A percentile compares a stretch with the other conserved stretches of the same genome.
phyloP scores from a whole-genome alignment of 345 rosid genomes.

The Eucalyptus virginea region DNA sequence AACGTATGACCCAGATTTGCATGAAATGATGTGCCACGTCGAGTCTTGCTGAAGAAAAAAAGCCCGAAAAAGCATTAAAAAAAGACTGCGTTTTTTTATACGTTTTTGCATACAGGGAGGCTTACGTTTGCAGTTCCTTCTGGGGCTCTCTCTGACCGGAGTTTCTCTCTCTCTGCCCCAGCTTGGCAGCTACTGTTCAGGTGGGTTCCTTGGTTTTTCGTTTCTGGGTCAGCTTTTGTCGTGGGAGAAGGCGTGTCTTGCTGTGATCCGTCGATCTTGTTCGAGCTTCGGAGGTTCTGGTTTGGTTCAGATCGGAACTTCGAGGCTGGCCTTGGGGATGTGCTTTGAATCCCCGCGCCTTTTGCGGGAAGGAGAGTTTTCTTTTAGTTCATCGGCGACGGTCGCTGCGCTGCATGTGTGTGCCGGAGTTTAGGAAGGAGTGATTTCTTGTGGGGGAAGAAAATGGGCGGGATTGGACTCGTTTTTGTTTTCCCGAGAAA shows the following conservation, averaged over 20 bases:
- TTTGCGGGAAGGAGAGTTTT: background rate
- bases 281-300: background rate
- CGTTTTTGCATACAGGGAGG: background rate
- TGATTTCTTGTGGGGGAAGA: background rate
- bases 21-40: background rate
- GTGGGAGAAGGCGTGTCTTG: background rate
- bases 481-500: background rate
- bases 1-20: background rate
- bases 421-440: background rate
- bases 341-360: background rate
- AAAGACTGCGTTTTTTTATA: background rate
- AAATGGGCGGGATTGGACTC: constrained; percentile 2
- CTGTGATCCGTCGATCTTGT: background rate
- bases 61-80: background rate
- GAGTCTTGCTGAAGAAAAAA: background rate
- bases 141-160: background rate
- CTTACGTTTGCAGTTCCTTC: background rate
- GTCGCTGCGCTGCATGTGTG: background rate
- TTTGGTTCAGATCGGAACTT: background rate
- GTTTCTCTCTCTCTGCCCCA: background rate
- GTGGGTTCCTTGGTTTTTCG: background rate
- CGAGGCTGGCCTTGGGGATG: background rate
- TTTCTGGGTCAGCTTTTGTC: background rate
- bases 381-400: background rate
- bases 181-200: background rate